These are phyloP conservation scores for Penicillium crustosum DNA, from an alignment of 2,329 filamentous ascomycete species.

Conservation along the genomic window DNA sequence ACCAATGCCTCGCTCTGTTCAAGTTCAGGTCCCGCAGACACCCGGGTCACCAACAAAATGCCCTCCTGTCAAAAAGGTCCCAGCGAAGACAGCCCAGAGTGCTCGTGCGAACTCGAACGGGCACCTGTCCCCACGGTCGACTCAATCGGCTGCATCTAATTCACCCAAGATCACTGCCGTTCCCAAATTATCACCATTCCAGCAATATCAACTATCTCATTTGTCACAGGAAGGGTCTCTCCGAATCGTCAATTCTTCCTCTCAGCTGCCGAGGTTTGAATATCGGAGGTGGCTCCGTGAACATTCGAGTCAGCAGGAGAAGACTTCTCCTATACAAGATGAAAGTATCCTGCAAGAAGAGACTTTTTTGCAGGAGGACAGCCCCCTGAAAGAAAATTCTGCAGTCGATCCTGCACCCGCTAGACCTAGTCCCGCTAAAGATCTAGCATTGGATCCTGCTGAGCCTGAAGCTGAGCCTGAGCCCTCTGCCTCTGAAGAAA, in stretches of 20 bases:
- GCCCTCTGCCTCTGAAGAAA: neutral
- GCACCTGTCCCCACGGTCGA: neutral
- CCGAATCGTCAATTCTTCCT: constrained; percentile 37
- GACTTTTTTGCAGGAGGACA: constrained; percentile 6
- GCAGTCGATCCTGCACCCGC: neutral
- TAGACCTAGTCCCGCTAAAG: neutral
- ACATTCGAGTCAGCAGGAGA: constrained; percentile 4
- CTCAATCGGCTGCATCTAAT: neutral
- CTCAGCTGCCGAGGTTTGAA: constrained; percentile 42
- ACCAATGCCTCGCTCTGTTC: constrained; percentile 3
- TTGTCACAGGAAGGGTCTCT: constrained; percentile 24
- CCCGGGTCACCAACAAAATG: constrained; percentile 1
- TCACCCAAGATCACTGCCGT: neutral
- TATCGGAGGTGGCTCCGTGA: constrained; percentile 31
- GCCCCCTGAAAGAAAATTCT: neutral
- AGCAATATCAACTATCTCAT: neutral
- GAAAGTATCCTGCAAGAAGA: constrained; percentile 10
- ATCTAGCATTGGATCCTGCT: neutral
- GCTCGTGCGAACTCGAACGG: neutral
- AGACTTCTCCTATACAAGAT: constrained; percentile 9
- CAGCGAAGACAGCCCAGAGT: neutral
- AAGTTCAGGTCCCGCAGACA: constrained; percentile 6
- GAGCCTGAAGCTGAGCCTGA: neutral
- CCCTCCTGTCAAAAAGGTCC: neutral
- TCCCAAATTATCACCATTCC: neutral